Evolutionary conservation across 305 asterid species (phyloP).

Genomic region (Fraxinus greggii): DNA sequence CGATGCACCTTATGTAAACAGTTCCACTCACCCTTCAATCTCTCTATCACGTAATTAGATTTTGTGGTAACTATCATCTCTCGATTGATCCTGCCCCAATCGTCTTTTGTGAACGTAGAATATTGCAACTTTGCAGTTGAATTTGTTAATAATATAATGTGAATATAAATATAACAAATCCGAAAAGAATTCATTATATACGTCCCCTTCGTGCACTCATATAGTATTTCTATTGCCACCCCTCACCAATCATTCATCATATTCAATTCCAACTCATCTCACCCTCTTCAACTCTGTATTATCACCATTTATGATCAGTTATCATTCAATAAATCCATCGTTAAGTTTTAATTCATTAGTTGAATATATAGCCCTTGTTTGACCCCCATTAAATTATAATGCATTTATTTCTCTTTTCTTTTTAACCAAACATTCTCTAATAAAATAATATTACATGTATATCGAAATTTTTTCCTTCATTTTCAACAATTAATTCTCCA

Average conservation of each 20-base stretch:
- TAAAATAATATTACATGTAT: too few relatives aligned
- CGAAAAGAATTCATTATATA: background rate
- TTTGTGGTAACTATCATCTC: too few relatives aligned
- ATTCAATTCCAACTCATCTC: background rate
- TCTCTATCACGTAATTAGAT: too few relatives aligned
- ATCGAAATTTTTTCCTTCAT: too few relatives aligned
- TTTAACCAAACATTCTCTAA: too few relatives aligned
- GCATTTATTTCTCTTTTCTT: too few relatives aligned
- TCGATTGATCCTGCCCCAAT: too few relatives aligned
- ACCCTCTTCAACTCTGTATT: background rate
- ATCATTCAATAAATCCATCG: background rate
- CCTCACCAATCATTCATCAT: slow-evolving; percentile 23
- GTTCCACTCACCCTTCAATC: too few relatives aligned
- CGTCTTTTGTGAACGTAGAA: too few relatives aligned
- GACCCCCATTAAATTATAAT: too few relatives aligned
- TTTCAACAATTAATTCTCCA: too few relatives aligned
- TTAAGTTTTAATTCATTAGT: background rate
- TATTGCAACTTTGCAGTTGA: background rate
- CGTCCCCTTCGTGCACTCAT: background rate
- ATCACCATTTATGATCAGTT: background rate
- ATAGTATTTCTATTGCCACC: background rate
- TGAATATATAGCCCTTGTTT: background rate
- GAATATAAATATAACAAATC: background rate
- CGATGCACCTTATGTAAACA: too few relatives aligned
- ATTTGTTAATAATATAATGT: background rate